Percentiles rank a stretch among this genome's conserved stretches.
Conservation (phyloP, 768 basidiomycete genomes). For the Russula lepida region DNA sequence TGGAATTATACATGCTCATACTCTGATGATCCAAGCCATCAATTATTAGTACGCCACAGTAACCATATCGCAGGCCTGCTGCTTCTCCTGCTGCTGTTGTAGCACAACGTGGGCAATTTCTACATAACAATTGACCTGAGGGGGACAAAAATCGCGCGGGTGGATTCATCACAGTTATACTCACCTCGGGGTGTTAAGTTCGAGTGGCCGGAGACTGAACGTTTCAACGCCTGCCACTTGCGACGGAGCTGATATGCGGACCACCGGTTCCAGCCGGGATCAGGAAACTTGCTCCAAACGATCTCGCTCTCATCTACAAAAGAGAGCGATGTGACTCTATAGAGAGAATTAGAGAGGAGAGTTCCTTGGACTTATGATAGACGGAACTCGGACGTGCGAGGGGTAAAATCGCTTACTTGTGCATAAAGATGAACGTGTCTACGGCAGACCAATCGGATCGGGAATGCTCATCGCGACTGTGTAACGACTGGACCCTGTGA, state of each 20-base stretch:
- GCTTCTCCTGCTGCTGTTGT: background rate
- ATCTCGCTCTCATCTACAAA: constrained; percentile 10
- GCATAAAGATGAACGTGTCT: constrained; percentile 10
- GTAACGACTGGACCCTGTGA: constrained; percentile 9
- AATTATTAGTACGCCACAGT: background rate
- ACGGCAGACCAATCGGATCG: background rate
- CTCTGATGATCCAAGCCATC: background rate
- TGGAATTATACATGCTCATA: background rate
- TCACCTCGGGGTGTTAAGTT: background rate
- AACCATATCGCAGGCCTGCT: background rate
- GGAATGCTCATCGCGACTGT: constrained; percentile 2
- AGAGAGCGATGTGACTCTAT: constrained; percentile 5
- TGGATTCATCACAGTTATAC: background rate
- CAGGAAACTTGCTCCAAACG: constrained; percentile 7
- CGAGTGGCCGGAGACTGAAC: background rate
- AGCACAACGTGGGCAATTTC: constrained; percentile 1
- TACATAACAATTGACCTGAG: background rate
- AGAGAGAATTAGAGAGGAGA: background rate
- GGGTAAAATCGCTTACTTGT: background rate
- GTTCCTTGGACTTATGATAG: background rate
- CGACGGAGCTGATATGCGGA: constrained; percentile 3
- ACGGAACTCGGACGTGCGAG: background rate
- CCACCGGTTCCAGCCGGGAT: constrained; percentile 10
- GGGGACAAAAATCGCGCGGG: no score
- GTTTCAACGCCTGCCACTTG: background rate